Conservation (phyloP, 169 alveolate species). For the Eimeria falciformis region DNA sequence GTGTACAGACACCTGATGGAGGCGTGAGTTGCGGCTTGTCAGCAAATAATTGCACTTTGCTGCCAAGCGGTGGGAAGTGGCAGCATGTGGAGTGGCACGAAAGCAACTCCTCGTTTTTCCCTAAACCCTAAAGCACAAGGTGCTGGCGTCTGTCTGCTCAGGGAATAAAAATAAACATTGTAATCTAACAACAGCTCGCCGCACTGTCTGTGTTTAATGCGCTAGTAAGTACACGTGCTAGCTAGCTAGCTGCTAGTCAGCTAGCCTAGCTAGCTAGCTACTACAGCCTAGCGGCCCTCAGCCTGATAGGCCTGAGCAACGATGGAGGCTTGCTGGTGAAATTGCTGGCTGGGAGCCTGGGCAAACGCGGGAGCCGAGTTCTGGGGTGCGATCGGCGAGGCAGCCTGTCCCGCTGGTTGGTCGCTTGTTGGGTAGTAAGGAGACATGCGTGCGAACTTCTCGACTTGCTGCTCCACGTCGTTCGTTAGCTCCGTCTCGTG, state of each 20-base stretch:
- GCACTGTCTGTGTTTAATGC: conserved; percentile 13
- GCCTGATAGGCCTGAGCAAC: conserved; percentile 55
- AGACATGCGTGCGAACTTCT: conserved; percentile 89
- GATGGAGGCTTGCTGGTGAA: conserved; percentile 15
- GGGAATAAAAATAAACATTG: no score
- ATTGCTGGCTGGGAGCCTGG: conserved; percentile 52
- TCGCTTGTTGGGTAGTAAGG: conserved; percentile 78
- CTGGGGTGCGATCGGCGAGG: background rate
- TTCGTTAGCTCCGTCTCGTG: conserved; percentile 94
- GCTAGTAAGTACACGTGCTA: no score
- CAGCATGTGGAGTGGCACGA: no score
- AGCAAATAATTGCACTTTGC: no score
- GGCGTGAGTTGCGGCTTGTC: no score
- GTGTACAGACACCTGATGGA: no score
- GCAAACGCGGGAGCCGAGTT: background rate
- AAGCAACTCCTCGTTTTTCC: background rate
- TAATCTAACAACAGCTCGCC: no score
- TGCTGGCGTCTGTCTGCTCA: conserved; percentile 12
- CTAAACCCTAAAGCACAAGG: background rate
- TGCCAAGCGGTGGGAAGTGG: no score
- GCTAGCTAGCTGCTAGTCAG: no score
- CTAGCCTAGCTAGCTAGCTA: no score
- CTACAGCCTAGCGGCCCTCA: conserved; percentile 37
- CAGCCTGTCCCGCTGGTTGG: background rate
- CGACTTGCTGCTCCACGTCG: conserved; percentile 95